These are phyloP conservation scores for Arxiozyma heterogenica DNA, from an alignment of 1,139 yeast genomes.

Conservation along the genomic window DNA sequence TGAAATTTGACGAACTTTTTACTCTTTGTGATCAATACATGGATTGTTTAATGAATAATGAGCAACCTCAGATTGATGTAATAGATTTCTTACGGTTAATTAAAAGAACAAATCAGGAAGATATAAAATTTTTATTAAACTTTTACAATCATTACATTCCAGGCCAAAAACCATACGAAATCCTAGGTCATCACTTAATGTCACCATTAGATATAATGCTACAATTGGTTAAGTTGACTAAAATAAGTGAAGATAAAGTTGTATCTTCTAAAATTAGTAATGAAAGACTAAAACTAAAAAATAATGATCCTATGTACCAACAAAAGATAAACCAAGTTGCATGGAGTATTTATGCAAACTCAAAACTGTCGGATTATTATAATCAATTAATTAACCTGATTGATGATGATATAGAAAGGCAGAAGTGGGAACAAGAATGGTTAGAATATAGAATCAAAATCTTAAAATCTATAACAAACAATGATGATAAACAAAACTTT, in stretches of 20 bases:
- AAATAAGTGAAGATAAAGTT: slow-evolving; percentile 36
- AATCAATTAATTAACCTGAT: slow-evolving; percentile 49
- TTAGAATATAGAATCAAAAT: slow-evolving; percentile 49
- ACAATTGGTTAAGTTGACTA: slow-evolving; percentile 41
- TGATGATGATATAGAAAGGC: slow-evolving; percentile 54
- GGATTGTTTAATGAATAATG: slow-evolving; percentile 32
- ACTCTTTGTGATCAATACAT: slow-evolving; percentile 37
- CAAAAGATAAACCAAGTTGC: slow-evolving; percentile 39
- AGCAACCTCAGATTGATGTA: slow-evolving; percentile 41
- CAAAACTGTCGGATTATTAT: slow-evolving; percentile 47
- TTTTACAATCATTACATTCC: slow-evolving; percentile 54
- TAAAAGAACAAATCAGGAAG: slow-evolving; percentile 33
- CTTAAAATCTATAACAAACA: slow-evolving; percentile 39
- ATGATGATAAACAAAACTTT: slow-evolving; percentile 35
- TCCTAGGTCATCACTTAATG: slow-evolving; percentile 46
- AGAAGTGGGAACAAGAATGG: slow-evolving; percentile 49
- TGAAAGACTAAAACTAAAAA: slow-evolving; percentile 40
- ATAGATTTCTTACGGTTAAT: slow-evolving; percentile 41
- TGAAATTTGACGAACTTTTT: slow-evolving; percentile 41
- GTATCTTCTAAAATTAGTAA: slow-evolving; percentile 33
- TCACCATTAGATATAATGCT: slow-evolving; percentile 42
- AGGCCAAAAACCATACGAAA: slow-evolving; percentile 49
- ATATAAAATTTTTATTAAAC: slow-evolving; percentile 32
- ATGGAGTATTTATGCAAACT: slow-evolving; percentile 42
- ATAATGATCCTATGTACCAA: slow-evolving; percentile 35